Evolutionary conservation across 768 basidiomycete genomes (phyloP), one percentile per base, ranked within the genome.

Genomic region (Boletus coccyginus): DNA sequence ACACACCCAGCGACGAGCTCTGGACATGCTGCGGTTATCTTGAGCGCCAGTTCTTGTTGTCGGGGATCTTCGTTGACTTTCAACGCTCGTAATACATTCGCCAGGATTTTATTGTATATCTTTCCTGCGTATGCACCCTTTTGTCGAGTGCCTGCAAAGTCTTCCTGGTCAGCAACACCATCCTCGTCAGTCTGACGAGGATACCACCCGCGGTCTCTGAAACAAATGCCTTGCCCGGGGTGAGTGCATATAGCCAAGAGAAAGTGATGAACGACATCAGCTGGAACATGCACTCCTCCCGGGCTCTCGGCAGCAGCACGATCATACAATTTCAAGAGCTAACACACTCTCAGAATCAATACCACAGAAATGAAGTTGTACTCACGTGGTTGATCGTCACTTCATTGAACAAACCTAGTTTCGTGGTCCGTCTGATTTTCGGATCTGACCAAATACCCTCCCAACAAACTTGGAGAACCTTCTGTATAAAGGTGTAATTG

Each of bases 141-240:
- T 53, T 64, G 66, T 56, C 63, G 72, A 31, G 67, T 61, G 48
- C 58, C 64, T 1, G 62, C 63, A 0, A 72, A 72, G 24, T 76
- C 75, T 1, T 79, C 80, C 27, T 72, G 75, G 10, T 76, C 71
- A 3, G 60, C 50, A 0, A 59, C 71, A 1, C 72, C 71, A 11
- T 78, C 78, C 17, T 70, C 73, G 17, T 79, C 80, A 3, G 70
- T 67, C 58, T 88, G 87, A 3, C 91, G 84, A 5, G 85, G 85
- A 62, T 97, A 98, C 94, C 94, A 98, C 3, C 94, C 94, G 9
- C 83, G 79, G 64, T 95, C 92, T 50, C 77, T 83, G 73, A 96
- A 97, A 65, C 94, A 98, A 14, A 97, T 78, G 0, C 94, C 94
- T 13, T 77, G 73, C 0, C 94, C 94, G 0, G 92, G 90, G 27